phyloP scores from a whole-genome alignment of 164 flowering plant species.

The Chimonanthus salicifolius region DNA sequence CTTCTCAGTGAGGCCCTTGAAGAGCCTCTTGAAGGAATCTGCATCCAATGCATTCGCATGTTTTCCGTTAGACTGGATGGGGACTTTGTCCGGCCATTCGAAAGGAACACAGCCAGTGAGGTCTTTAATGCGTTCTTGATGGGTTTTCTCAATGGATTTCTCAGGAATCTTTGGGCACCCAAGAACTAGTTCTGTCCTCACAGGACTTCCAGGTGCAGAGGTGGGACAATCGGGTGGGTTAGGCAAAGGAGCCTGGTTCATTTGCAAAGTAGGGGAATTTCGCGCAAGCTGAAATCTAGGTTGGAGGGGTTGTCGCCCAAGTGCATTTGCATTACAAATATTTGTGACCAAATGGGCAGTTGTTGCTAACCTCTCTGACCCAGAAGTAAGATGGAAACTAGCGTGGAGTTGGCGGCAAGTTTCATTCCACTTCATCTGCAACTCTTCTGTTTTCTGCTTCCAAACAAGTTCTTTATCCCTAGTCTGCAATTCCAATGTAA shows the following conservation, averaged over 20 bases:
- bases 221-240: slow-evolving; percentile 17
- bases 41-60: slow-evolving; percentile 40
- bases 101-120: slow-evolving; percentile 50
- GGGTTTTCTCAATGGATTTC: slow-evolving; percentile 21
- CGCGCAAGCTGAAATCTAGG: slow-evolving; percentile 41
- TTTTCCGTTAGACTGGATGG: slow-evolving; percentile 32
- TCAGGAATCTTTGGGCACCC: slow-evolving; percentile 38
- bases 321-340: slow-evolving; percentile 35
- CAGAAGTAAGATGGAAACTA: slow-evolving; percentile 36
- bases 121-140: slow-evolving; percentile 41
- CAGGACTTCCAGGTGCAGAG: slow-evolving; percentile 61
- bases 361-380: slow-evolving; percentile 33
- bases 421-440: slow-evolving; percentile 78
- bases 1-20: slow-evolving; percentile 65
- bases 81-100: slow-evolving; percentile 34
- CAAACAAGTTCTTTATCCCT: slow-evolving; percentile 45
- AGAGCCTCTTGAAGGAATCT: slow-evolving; percentile 72
- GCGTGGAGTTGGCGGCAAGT: slow-evolving; percentile 69
- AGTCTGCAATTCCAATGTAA: slow-evolving; percentile 22
- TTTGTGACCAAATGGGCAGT: slow-evolving; percentile 29
- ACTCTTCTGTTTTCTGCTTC: slow-evolving; percentile 59
- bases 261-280: slow-evolving; percentile 34
- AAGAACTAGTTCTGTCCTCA: slow-evolving; percentile 75
- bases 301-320: slow-evolving; percentile 35
- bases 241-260: slow-evolving; percentile 25